phyloP scores from a whole-genome alignment of 345 rosid species.

The Brassica juncea region DNA sequence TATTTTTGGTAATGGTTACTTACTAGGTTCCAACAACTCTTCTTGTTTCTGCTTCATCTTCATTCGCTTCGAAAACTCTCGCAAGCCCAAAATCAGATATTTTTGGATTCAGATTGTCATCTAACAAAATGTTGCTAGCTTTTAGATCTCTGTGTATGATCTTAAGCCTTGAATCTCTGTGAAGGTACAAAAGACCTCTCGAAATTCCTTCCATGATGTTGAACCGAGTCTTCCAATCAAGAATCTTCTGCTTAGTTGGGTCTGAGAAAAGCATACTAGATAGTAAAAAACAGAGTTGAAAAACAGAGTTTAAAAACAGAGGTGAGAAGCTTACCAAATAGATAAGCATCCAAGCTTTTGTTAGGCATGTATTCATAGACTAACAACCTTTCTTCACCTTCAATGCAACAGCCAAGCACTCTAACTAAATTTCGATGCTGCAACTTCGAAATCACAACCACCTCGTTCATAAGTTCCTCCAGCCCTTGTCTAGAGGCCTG shows the following conservation, averaged over 20 bases:
- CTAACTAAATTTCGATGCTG: conserved; percentile 69
- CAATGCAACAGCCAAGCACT: conserved; percentile 59
- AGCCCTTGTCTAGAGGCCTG: conserved; percentile 60
- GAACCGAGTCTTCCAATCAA: conserved; percentile 48
- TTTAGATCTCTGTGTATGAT: conserved; percentile 58
- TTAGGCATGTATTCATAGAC: conserved; percentile 61
- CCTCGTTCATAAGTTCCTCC: conserved; percentile 59
- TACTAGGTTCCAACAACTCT: conserved; percentile 57
- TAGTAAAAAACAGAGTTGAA: background rate
- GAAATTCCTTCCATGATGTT: conserved; percentile 51
- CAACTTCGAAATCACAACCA: conserved; percentile 55
- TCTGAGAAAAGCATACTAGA: conserved; percentile 26
- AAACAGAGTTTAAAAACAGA: background rate
- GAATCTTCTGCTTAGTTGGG: conserved; percentile 21
- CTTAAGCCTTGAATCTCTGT: conserved; percentile 51
- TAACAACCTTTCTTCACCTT: conserved; percentile 58
- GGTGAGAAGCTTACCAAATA: conserved; percentile 42
- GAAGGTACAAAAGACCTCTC: conserved; percentile 53
- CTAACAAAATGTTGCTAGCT: conserved; percentile 53
- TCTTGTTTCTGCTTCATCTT: conserved; percentile 48
- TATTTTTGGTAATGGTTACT: conserved; percentile 16
- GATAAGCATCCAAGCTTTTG: conserved; percentile 45
- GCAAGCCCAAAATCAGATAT: conserved; percentile 59
- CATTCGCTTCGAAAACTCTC: conserved; percentile 39
- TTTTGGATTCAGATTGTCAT: conserved; percentile 51